These are phyloP conservation scores for Mycena metata DNA, from an alignment of 768 basidiomycete species.

Conservation along the genomic window DNA sequence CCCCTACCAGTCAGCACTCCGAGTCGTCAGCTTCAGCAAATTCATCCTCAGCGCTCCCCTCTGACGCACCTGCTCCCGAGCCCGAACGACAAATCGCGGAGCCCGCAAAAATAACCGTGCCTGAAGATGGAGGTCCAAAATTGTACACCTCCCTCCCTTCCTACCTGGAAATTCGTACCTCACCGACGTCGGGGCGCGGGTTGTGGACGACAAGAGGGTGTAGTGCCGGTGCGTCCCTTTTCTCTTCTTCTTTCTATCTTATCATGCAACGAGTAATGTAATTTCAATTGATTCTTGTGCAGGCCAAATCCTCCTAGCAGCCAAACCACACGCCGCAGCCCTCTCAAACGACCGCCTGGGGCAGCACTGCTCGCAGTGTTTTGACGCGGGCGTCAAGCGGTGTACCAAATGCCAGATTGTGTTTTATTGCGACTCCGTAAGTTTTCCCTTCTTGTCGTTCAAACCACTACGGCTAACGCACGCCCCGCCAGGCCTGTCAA, in stretches of 20 bases:
- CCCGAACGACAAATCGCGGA: constrained; percentile 7
- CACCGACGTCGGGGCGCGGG: constrained; percentile 58
- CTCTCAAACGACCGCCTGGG: constrained; percentile 75
- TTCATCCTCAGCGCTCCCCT: constrained; percentile 25
- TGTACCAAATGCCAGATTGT: constrained; percentile 55
- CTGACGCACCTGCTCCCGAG: constrained; percentile 53
- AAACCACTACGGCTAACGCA: neutral
- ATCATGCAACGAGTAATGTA: neutral
- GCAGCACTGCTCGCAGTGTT: constrained; percentile 79
- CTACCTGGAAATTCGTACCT: constrained; percentile 54
- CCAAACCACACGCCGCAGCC: constrained; percentile 71
- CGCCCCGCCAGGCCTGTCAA: constrained; percentile 70
- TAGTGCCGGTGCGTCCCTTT: constrained; percentile 52
- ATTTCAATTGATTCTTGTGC: neutral
- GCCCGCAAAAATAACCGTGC: constrained; percentile 39
- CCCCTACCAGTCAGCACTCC: constrained; percentile 32
- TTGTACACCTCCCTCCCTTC: constrained; percentile 54
- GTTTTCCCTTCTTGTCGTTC: constrained; percentile 43
- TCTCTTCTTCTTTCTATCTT: neutral
- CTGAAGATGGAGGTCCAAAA: constrained; percentile 10
- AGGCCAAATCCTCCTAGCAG: constrained; percentile 74
- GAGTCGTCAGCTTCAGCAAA: too few species aligned
- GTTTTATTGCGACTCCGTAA: constrained; percentile 82
- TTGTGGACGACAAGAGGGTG: constrained; percentile 55
- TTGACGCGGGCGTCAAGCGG: constrained; percentile 49